phyloP scores from a whole-genome alignment of 768 basidiomycete species.

The Mycena vitilis region DNA sequence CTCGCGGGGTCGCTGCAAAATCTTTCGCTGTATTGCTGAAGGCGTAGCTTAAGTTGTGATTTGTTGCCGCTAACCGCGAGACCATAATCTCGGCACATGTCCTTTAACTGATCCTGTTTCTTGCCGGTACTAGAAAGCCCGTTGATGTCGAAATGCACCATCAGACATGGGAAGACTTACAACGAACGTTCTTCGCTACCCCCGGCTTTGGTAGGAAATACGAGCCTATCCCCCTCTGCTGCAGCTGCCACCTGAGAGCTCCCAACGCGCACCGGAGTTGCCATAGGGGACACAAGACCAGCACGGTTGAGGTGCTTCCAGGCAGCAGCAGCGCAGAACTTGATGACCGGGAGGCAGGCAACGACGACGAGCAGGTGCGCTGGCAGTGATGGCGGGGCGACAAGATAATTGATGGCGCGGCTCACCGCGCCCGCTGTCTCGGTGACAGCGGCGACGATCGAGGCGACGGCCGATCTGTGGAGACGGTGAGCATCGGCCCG shows the following conservation, averaged over 20 bases:
- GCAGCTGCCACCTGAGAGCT: conserved; percentile 14
- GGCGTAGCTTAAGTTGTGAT: background rate
- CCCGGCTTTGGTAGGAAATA: conserved; percentile 11
- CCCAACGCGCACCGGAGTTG: background rate
- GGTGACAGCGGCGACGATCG: conserved; percentile 17
- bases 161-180: background rate
- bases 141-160: background rate
- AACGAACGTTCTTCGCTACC: conserved; percentile 6
- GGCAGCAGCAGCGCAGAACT: background rate
- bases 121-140: background rate
- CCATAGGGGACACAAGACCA: conserved; percentile 2
- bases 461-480: background rate
- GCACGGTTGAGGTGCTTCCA: background rate
- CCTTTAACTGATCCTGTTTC: background rate
- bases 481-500: background rate
- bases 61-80: conserved; percentile 18
- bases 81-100: conserved; percentile 1
- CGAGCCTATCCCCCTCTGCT: background rate
- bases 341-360: conserved; percentile 1
- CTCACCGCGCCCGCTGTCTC: conserved; percentile 9
- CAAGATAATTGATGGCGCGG: conserved; percentile 3
- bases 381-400: conserved; percentile 4
- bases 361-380: background rate
- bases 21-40: conserved; percentile 16
- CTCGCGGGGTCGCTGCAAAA: conserved; percentile 19